These are phyloP conservation scores for Dactylonectria macrodidyma DNA, from an alignment of 2,329 filamentous ascomycete genomes.

Conservation along the genomic window DNA sequence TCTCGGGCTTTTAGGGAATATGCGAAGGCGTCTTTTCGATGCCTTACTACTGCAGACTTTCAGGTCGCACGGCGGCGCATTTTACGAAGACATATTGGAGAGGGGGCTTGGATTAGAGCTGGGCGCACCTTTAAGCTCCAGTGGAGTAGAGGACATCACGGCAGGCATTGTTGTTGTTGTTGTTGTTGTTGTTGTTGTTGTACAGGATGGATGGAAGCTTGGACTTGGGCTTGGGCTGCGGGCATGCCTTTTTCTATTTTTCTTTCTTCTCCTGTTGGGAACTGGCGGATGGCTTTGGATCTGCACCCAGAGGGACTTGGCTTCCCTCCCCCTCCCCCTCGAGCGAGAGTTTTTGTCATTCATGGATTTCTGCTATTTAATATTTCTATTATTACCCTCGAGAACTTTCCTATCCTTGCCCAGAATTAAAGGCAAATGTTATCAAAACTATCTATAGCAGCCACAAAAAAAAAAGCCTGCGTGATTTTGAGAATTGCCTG, in stretches of 20 bases:
- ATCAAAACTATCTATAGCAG: not conserved
- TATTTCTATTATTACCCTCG: not conserved
- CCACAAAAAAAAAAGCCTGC: not conserved
- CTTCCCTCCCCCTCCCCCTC: conserved; percentile 25
- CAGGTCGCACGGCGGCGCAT: conserved; percentile 36
- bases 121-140: not conserved
- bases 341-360: conserved; percentile 5
- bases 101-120: conserved; percentile 1
- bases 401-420: not conserved
- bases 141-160: not conserved
- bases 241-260: not conserved
- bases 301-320: conserved; percentile 38
- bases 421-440: not conserved
- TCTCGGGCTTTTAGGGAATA: conserved; percentile 30
- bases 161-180: not conserved
- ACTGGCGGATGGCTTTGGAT: conserved; percentile 27
- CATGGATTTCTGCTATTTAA: not conserved
- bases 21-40: conserved; percentile 28
- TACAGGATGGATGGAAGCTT: conserved; percentile 5
- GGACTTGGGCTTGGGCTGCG: not conserved
- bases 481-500: not conserved
- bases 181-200: not conserved
- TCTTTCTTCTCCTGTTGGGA: not conserved
- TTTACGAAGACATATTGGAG: not conserved
- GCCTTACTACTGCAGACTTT: conserved; percentile 32